Percentiles rank a stretch among this genome's conserved stretches.
Evolutionary conservation across 495 filamentous ascomycete genomes (phyloP).

Genomic region (Symbiotaphrina buchneri): DNA sequence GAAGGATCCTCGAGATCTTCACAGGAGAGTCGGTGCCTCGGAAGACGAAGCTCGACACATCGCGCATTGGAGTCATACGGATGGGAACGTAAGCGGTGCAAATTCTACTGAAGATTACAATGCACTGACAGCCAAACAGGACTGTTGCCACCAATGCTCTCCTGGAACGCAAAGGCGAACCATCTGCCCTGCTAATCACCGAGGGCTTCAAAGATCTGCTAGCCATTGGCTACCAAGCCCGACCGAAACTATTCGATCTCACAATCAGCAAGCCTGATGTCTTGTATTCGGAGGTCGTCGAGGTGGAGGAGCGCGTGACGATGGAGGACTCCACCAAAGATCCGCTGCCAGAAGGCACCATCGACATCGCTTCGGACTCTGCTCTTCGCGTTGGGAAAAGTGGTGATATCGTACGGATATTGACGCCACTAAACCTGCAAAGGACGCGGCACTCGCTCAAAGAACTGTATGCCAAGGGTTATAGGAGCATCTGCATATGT

Average conservation of each 20-base stretch:
- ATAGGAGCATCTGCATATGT: constrained; percentile 52
- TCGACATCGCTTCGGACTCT: constrained; percentile 19
- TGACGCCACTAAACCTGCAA: constrained; percentile 30
- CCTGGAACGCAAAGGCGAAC: constrained; percentile 83
- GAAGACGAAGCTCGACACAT: constrained; percentile 67
- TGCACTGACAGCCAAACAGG: constrained; percentile 15
- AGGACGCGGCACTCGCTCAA: constrained; percentile 28
- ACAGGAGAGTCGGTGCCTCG: constrained; percentile 52
- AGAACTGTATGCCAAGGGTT: constrained; percentile 34
- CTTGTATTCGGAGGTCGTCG: constrained; percentile 19
- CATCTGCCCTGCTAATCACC: constrained; percentile 75
- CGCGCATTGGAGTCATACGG: constrained; percentile 37
- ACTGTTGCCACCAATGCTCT: constrained; percentile 30
- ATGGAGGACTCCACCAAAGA: constrained; percentile 77
- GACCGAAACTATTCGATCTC: constrained; percentile 22
- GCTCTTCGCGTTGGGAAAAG: constrained; percentile 42
- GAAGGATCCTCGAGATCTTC: constrained; percentile 69
- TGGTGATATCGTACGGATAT: constrained; percentile 45
- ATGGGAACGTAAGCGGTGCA: constrained; percentile 12
- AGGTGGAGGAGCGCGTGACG: constrained; percentile 26
- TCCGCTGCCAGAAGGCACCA: constrained; percentile 27
- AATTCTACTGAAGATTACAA: constrained; percentile 5
- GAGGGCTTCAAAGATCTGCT: constrained; percentile 86
- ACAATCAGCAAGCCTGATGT: constrained; percentile 22
- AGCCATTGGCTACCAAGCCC: constrained; percentile 30